Conservation (phyloP, 2,329 filamentous ascomycete genomes). For the Neofusicoccum sp. region DNA sequence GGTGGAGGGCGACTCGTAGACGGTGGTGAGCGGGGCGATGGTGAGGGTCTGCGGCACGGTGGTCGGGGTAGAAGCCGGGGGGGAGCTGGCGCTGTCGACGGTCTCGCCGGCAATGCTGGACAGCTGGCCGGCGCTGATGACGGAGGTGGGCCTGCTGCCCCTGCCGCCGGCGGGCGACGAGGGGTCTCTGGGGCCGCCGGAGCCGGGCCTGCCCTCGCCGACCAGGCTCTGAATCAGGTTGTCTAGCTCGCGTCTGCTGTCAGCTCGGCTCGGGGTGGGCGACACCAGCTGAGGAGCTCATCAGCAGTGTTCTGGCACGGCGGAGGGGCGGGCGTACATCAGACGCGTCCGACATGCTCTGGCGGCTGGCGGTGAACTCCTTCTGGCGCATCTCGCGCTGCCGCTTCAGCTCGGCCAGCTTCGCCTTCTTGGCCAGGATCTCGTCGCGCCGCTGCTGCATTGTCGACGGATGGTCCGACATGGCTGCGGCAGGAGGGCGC, state of each 20-base stretch:
- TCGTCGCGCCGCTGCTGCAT: conserved; percentile 86
- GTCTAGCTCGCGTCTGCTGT: conserved; percentile 75
- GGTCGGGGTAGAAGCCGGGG: conserved; percentile 40
- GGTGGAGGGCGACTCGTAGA: conserved; percentile 77
- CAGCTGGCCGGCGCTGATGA: conserved; percentile 76
- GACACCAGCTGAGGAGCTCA: conserved; percentile 57
- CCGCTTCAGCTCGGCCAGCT: conserved; percentile 91
- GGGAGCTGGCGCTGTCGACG: conserved; percentile 34
- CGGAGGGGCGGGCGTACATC: conserved; percentile 58
- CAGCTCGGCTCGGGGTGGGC: conserved; percentile 67
- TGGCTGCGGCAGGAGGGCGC: conserved; percentile 5
- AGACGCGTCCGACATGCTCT: conserved; percentile 62
- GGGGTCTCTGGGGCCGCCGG: conserved; percentile 56
- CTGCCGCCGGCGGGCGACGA: conserved; percentile 43
- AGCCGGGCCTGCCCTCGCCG: conserved; percentile 70
- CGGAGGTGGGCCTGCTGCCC: conserved; percentile 79
- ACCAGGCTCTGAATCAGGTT: conserved; percentile 80
- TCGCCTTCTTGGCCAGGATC: conserved; percentile 93
- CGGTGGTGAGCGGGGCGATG: conserved; percentile 69
- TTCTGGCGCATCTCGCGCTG: conserved; percentile 81
- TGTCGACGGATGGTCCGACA: conserved; percentile 41
- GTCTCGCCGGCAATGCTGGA: conserved; percentile 61
- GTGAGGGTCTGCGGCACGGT: conserved; percentile 67
- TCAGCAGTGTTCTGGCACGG: conserved; percentile 25
- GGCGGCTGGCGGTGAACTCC: conserved; percentile 68